Conservation (phyloP, 164 flowering plant species). For the Berberis vulgaris region DNA sequence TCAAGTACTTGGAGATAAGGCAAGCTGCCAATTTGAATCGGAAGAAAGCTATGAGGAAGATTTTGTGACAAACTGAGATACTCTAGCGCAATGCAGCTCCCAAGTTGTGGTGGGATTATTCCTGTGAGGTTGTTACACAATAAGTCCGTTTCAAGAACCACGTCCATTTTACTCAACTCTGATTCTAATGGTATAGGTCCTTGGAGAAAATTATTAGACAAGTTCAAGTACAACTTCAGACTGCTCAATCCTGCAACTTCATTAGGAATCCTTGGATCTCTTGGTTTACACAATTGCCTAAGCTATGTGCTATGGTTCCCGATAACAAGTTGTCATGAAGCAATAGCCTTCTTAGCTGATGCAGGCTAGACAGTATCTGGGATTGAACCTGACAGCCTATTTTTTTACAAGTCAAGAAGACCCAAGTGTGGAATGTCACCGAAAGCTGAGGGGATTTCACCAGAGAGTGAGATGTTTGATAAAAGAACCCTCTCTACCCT, state of each 20-base stretch:
- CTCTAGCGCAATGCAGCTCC: conserved; percentile 83
- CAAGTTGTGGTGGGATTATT: conserved; percentile 62
- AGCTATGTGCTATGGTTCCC: conserved; percentile 62
- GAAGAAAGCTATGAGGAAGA: conserved; percentile 43
- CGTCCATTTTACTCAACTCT: conserved; percentile 87
- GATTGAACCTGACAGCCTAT: conserved; percentile 70
- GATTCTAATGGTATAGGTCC: conserved; percentile 67
- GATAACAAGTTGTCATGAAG: conserved; percentile 60
- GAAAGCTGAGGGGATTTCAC: conserved; percentile 55
- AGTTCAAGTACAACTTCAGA: conserved; percentile 70
- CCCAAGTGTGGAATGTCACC: conserved; percentile 69
- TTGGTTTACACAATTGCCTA: conserved; percentile 65
- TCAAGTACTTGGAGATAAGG: conserved; percentile 63
- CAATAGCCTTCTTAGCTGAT: conserved; percentile 65
- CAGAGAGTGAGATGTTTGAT: conserved; percentile 61
- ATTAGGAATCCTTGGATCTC: conserved; percentile 67
- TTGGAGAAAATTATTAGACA: conserved; percentile 52
- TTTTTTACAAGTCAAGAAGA: conserved; percentile 70
- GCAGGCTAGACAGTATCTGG: conserved; percentile 67
- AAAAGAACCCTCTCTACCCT: conserved; percentile 65
- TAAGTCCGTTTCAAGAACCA: conserved; percentile 75
- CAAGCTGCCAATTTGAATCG: conserved; percentile 49
- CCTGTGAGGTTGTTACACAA: conserved; percentile 66
- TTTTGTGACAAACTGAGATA: conserved; percentile 63
- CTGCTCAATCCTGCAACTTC: conserved; percentile 71